Base-by-base conservation (phyloP, 805 yeast species). In the Yamadazyma tumulicola region DNA sequence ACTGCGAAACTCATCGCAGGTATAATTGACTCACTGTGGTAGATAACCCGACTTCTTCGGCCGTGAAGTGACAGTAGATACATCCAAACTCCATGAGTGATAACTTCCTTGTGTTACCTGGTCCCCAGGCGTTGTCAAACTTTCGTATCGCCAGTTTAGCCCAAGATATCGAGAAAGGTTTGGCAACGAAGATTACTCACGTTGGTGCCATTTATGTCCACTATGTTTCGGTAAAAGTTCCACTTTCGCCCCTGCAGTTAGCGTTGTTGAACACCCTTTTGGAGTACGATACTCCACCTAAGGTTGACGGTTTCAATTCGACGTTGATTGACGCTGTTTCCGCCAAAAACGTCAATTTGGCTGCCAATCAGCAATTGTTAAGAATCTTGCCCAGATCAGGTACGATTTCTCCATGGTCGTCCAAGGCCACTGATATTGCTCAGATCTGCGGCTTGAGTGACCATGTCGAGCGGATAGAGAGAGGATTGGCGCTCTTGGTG, bases 351-450 rank as follows among this genome's bases (percentile, higher is more conserved):
- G 48, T 52, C 2, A 26, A 29, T 9, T 18, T 20, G 8, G 49
- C 59, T 4, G 29, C 19, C 6, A 26, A 49, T 14, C 12, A 26
- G 13, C 74, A 76, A 42, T 64, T 88, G 45, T 63, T 91, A 30
- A 74, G 95, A 56, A 72, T 93, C 34, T 70, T 88, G 34, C 98
- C 99, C 28, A 78, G 97, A 59, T 69, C 88, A 6, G 98, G 98
- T 42, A 93, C 98, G 9, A 91, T 93, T 46, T 89, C 97, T 17
- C 97, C 98, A 21, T 93, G 99, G 99, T 86, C 96, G 7, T 89
- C 97, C 10, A 93, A 93, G 65, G 99, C 99, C 18, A 89, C 98
- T 26, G 91, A 93, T 63, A 93, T 93, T 47, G 75, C 89, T 34
- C 77, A 80, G 37, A 95, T 85, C 37, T 86, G 96, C 64, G 96